A percentile compares a stretch with the other conserved stretches of the same genome.
Evolutionary conservation across 2,329 filamentous ascomycete genomes (phyloP).

Genomic region (Aureobasidium sp.): DNA sequence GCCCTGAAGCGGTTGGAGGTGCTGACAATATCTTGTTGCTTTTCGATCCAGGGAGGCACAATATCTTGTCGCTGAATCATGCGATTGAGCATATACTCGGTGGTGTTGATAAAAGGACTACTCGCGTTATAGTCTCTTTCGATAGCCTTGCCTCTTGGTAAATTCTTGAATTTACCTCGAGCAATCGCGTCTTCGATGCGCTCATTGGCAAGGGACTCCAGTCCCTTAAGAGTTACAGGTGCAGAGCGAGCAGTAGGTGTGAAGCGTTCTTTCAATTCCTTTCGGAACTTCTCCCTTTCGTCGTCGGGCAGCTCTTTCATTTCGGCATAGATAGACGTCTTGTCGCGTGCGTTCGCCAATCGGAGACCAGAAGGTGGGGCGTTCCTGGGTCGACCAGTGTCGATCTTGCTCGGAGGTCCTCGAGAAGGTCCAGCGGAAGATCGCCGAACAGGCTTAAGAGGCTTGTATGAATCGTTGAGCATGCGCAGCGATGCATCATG

Average conservation of each 20-base stretch:
- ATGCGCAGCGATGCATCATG: slow-evolving; percentile 77
- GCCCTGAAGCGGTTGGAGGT: slow-evolving; percentile 62
- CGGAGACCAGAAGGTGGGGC: slow-evolving; percentile 39
- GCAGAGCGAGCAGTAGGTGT: slow-evolving; percentile 61
- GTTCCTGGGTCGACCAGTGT: slow-evolving; percentile 30
- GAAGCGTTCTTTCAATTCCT: slow-evolving; percentile 75
- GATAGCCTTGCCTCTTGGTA: slow-evolving; percentile 71
- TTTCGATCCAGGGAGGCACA: slow-evolving; percentile 96
- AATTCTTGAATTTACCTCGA: slow-evolving; percentile 78
- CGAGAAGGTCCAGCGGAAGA: slow-evolving; percentile 27
- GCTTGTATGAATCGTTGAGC: slow-evolving; percentile 55
- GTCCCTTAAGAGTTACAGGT: slow-evolving; percentile 67
- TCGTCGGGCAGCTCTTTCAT: slow-evolving; percentile 56
- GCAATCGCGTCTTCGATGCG: slow-evolving; percentile 90
- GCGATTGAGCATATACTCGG: slow-evolving; percentile 96
- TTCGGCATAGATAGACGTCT: slow-evolving; percentile 46
- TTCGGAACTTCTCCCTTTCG: slow-evolving; percentile 63
- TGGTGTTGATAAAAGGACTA: slow-evolving; percentile 89
- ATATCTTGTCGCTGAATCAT: slow-evolving; percentile 96
- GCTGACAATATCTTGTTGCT: slow-evolving; percentile 80
- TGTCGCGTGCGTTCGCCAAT: slow-evolving; percentile 51
- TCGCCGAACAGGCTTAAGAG: slow-evolving; percentile 35
- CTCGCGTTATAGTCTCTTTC: slow-evolving; percentile 73
- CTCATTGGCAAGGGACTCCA: slow-evolving; percentile 80
- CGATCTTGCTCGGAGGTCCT: slow-evolving; percentile 35